Base-by-base conservation (phyloP, 352 stramenopile species). In the Aphanomyces astaci region DNA sequence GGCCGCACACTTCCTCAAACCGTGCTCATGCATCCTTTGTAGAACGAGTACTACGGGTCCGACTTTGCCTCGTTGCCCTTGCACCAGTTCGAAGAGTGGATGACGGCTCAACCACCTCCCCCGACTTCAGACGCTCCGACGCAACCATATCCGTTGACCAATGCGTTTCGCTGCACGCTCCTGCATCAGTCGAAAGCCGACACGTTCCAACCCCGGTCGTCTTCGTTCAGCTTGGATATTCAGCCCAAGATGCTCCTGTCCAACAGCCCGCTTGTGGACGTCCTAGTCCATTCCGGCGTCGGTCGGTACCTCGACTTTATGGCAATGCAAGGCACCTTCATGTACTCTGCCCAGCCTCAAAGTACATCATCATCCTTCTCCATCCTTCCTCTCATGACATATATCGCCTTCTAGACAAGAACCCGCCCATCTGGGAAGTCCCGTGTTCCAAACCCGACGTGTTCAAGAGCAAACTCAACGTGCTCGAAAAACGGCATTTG, bases 371-470 rank as follows among this genome's bases (percentile, higher is more conserved):
- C 33, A 4, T 43, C 36, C 36, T 9, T 52, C 17, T 53, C 45
- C 19, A 65, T 65, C 11, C n/a, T 11, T 17, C 24, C n/a, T 66
- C n/a, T 53, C 33, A 13, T 68, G 25, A n/a, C 25, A 17, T 10
- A 43, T 7, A n/a, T 28, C 31, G 15, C 19, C 63, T 36, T 32
- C 5, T 25, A 33, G 32, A 46, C 17, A 33, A 64, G 33, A 43
- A 65, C 24, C 46, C 46, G 32, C 78, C 73, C 2, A 76, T 96
- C 15, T 93, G 79, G 76, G 71, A 88, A 22, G 88, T 96, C 25
- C 88, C 89, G 46, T 96, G 88, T 74, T 94, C 84, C 3, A 96
- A 96, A 75, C 88, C 88, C 45, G 89, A 94, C 45, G 88, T 96
- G 22, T 96, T 96, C 69, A 83, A 88, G 45, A 92, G 85, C 63